Base-by-base conservation (phyloP, 139 green algal species). In the Chlorella sp. region DNA sequence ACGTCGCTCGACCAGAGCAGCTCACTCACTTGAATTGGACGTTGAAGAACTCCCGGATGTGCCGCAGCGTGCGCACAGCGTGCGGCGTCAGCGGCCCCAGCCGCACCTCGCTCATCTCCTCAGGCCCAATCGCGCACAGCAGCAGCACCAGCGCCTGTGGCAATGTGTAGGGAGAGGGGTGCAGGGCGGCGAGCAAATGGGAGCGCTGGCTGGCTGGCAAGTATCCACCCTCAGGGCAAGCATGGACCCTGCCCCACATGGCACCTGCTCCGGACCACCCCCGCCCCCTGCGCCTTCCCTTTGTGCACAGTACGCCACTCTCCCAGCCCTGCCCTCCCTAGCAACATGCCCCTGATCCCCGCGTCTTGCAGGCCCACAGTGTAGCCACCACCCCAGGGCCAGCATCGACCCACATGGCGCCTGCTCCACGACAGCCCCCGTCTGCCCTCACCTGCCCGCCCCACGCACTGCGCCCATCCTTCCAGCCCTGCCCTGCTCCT, bases 31-130 rank as follows among this genome's bases (percentile, higher is more conserved):
- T 94, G 91, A 99, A 99, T 75, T 93, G 95, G 19, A 99, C 96
- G 0, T 95, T 96, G 57, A 99, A 96, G 77, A 99, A 97, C 16
- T 99, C 97, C 30, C 93, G 93, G 0, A 99, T 83, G 87, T 97
- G 94, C 0, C 98, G 95, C 94, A 99, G 92, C 53, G 95, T 98
- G 34, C 90, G 90, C 32, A 99, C 96, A 34, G 89, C 95, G 66
- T 98, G 91, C 3, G 96, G 95, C 22, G 98, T 97, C 19, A 99
- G 92, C 32, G 96, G 97, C 1, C 98, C 98, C 53, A 99, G 75
- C 57, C 98, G 92, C 42, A 98, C 92, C 90, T 97, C 91, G 40
- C 94, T 96, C 18, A 98, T 66, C 86, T 98, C 96, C 81, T 98
- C 95, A 1, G 97, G 97, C 1, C 97, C 96, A 87, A 99, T 83